A percentile compares a stretch with the other conserved stretches of the same genome.
These are phyloP conservation scores for Trametes sanguinea DNA, from an alignment of 768 basidiomycete genomes.

Conservation along the genomic window DNA sequence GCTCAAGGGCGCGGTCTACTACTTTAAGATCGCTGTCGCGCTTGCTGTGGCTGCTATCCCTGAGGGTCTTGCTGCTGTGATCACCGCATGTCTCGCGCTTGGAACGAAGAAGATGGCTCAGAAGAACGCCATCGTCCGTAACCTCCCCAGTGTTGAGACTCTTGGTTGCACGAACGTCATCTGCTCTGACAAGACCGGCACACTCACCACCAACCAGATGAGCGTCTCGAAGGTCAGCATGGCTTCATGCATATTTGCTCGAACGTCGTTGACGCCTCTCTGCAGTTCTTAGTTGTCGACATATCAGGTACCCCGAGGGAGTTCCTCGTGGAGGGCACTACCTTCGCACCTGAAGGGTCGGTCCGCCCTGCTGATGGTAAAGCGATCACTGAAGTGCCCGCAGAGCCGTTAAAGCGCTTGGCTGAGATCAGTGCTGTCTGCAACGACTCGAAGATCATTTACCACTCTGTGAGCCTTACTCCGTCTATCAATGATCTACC, in stretches of 20 bases:
- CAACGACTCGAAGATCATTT: conserved; percentile 91
- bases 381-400: conserved; percentile 55
- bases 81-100: conserved; percentile 93
- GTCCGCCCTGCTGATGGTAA: conserved; percentile 70
- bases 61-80: conserved; percentile 97
- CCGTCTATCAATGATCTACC: background rate
- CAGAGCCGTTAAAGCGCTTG: conserved; percentile 76
- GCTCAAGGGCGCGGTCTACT: conserved; percentile 94
- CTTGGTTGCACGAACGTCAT: conserved; percentile 98
- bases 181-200: conserved; percentile 98
- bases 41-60: conserved; percentile 99
- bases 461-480: conserved; percentile 58
- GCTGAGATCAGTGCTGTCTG: conserved; percentile 93
- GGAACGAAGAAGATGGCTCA: conserved; percentile 99
- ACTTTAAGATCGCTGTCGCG: conserved; percentile 99
- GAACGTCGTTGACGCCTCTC: background rate
- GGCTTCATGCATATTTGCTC: background rate
- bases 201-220: conserved; percentile 97
- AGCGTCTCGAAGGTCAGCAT: conserved; percentile 75
- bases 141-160: conserved; percentile 95
- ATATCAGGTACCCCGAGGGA: conserved; percentile 54
- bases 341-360: conserved; percentile 83
- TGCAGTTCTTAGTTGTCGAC: conserved; percentile 76
- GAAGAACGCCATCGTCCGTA: conserved; percentile 96
- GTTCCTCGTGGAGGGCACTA: conserved; percentile 87